Base-by-base conservation (phyloP, 2,329 filamentous ascomycete species). In the Shiraia bambusicola region DNA sequence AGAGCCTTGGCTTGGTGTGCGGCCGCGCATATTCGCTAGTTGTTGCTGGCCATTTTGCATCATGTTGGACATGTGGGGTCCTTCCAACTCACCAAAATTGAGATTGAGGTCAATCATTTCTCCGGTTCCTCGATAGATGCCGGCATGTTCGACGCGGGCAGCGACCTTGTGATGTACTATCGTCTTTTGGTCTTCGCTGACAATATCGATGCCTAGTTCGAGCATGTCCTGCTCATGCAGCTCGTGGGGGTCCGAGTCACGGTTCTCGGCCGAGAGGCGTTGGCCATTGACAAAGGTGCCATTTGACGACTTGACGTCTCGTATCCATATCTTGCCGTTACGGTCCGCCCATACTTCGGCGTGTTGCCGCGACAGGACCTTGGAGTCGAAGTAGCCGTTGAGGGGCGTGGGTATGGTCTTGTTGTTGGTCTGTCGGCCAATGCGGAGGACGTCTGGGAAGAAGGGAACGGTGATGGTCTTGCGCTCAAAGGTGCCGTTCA, bases 121-220 rank as follows among this genome's bases (percentile, higher is more conserved):
- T 56, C 80, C 87, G 7, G 83, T 80, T 9, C 57, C 52, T 38
- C 84, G 80, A 31, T 80, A 84, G 50, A 92, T 86, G 6, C 93
- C 93, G 28, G 93, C 90, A 71, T 96, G 89, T 67, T 98, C 93
- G 41, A 98, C 90, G 66, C 94, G 94, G 41, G 93, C 91, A 14
- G 92, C 91, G 34, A 98, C 93, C 66, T 98, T 98, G 74, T 97
- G 93, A 65, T 98, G 93, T 11, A 98, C 91, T 19, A 98, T 90
- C 0, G 91, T 96, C 72, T 95, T 97, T 67, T 97, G 92, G 66
- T 98, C 93, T 68, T 98, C 93, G 69, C 89, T 95, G 37, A 98
- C 92, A 62, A 98, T 98, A 65, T 98, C 93, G 59, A 98, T 98
- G 41, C 93, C 93, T 26, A 98, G 78, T 65, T 98, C 93, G 38